phyloP scores from a whole-genome alignment of 148 eudicot genomes.

The Cornus suecica region DNA sequence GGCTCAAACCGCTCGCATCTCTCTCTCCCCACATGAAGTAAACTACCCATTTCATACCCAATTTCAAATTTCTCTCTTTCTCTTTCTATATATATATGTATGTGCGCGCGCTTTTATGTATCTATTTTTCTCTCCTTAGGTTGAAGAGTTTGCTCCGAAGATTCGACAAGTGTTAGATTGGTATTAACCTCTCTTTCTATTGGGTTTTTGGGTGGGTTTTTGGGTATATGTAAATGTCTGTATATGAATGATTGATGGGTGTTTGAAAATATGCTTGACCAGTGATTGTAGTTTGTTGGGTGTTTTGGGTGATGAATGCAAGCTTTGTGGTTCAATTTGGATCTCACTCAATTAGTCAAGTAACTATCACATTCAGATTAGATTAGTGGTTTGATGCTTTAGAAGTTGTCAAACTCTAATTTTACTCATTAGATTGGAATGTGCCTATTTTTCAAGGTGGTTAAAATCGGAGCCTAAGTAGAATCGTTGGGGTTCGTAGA shows the following conservation, averaged over 20 bases:
- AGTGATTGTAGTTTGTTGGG: too few relatives aligned
- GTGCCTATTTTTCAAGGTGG: too few relatives aligned
- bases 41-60: neutral
- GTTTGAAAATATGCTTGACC: neutral
- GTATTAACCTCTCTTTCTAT: conserved; percentile 30
- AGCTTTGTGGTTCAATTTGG: too few relatives aligned
- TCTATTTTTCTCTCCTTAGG: conserved; percentile 28
- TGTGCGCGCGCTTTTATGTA: neutral
- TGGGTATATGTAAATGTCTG: neutral
- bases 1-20: conserved; percentile 81
- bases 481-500: too few relatives aligned
- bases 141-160: conserved; percentile 84
- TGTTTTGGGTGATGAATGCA: too few relatives aligned
- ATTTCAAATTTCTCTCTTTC: neutral
- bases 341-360: too few relatives aligned
- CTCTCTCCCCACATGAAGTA: conserved; percentile 78
- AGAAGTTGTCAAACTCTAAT: too few relatives aligned
- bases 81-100: neutral
- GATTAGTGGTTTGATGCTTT: neutral
- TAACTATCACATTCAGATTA: neutral
- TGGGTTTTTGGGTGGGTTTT: neutral
- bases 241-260: neutral
- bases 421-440: too few relatives aligned
- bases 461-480: too few relatives aligned
- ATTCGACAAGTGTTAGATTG: conserved; percentile 85